Evolutionary conservation across 306 rosid species (phyloP).

Genomic region (Glycine latifolia): DNA sequence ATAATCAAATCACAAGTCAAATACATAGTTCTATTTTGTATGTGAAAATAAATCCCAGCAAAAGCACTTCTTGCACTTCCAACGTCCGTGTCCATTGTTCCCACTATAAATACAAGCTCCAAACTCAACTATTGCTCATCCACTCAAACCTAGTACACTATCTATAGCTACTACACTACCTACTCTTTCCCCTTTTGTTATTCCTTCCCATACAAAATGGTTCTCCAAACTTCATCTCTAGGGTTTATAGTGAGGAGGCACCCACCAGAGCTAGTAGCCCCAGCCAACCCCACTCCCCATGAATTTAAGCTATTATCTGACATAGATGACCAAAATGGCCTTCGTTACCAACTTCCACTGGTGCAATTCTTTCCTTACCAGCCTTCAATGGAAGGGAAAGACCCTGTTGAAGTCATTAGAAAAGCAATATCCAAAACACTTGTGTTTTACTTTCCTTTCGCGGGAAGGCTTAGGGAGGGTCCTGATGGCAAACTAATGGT

Average conservation of each 20-base stretch:
- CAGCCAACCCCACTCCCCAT: constrained; percentile 25
- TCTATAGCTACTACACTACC: too few relatives aligned
- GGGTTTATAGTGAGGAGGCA: neutral
- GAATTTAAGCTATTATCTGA: constrained; percentile 23
- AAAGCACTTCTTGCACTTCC: neutral
- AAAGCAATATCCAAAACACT: too few relatives aligned
- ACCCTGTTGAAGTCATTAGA: too few relatives aligned
- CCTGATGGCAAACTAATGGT: too few relatives aligned
- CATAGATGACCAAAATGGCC: constrained; percentile 28
- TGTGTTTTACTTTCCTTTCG: too few relatives aligned
- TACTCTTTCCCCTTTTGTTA: neutral
- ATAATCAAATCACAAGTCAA: neutral
- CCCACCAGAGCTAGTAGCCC: constrained; percentile 23
- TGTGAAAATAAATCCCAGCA: neutral
- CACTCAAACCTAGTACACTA: too few relatives aligned
- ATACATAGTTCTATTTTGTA: neutral
- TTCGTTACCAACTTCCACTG: neutral
- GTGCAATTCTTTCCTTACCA: neutral
- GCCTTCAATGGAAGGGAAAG: constrained; percentile 29
- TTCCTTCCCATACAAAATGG: neutral
- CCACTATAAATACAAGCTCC: neutral
- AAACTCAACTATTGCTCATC: neutral
- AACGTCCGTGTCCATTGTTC: neutral
- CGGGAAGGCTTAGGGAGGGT: too few relatives aligned
- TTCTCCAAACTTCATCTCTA: neutral